phyloP scores from a whole-genome alignment of 2,329 filamentous ascomycete genomes.

The Tolypocladium inflatum region DNA sequence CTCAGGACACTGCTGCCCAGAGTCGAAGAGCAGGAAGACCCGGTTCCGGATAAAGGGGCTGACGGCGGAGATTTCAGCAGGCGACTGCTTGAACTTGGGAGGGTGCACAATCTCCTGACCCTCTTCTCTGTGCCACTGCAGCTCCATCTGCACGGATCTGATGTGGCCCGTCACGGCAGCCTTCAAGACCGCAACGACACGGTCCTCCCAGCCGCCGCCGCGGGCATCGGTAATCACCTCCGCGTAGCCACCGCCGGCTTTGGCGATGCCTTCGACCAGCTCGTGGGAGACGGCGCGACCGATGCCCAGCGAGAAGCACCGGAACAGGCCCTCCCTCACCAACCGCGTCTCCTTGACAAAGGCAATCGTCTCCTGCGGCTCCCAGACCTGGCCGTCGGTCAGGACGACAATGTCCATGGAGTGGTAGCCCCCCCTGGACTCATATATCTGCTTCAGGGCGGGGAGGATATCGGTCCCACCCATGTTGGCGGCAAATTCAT shows the following conservation, averaged over 20 bases:
- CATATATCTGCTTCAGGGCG: not conserved
- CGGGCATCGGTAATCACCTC: slow-evolving; percentile 10
- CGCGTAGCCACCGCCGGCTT: slow-evolving; percentile 45
- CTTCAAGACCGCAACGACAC: slow-evolving; percentile 2
- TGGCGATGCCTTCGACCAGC: slow-evolving; percentile 48
- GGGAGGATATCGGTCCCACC: slow-evolving; percentile 3
- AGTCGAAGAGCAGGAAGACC: not conserved
- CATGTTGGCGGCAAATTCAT: slow-evolving; percentile 2
- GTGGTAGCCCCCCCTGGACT: not conserved
- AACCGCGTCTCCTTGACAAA: not conserved
- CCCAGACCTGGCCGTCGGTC: slow-evolving; percentile 3
- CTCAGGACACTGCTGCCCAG: not conserved
- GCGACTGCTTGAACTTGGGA: not conserved
- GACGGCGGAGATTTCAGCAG: not conserved
- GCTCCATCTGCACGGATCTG: not conserved
- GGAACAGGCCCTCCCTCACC: slow-evolving; percentile 23
- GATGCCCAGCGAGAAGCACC: slow-evolving; percentile 49
- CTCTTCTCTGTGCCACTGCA: not conserved
- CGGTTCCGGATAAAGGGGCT: slow-evolving; percentile 1
- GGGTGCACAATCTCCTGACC: not conserved
- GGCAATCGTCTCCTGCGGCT: slow-evolving; percentile 1
- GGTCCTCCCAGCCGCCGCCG: slow-evolving; percentile 1
- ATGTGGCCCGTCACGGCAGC: not conserved
- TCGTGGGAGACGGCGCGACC: slow-evolving; percentile 43
- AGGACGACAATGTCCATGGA: slow-evolving; percentile 2